A percentile compares a stretch with the other conserved stretches of the same genome.
Evolutionary conservation across 148 eudicot genomes (phyloP).

Genomic region (Nepenthes mirabilis): DNA sequence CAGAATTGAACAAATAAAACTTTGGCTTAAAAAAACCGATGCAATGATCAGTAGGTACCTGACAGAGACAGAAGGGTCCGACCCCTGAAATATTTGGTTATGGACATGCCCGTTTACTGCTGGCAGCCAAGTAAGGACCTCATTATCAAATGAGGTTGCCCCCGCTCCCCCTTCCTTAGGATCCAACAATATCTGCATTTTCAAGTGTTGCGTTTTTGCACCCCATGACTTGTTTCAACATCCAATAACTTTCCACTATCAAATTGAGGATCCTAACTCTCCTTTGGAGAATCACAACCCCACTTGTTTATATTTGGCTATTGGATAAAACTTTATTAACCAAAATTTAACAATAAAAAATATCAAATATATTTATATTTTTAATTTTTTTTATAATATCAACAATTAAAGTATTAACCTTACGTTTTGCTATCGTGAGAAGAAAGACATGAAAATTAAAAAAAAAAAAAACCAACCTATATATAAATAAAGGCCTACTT

Average conservation of each 20-base stretch:
- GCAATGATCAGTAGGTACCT: neutral
- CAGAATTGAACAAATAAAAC: neutral
- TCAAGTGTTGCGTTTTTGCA: neutral
- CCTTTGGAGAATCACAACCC: too few relatives aligned
- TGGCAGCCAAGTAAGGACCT: neutral
- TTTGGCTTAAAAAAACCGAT: neutral
- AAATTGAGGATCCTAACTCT: too few relatives aligned
- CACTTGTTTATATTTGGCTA: too few relatives aligned
- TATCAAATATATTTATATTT: too few relatives aligned
- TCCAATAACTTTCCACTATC: too few relatives aligned
- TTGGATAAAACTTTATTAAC: too few relatives aligned
- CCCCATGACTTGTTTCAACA: too few relatives aligned
- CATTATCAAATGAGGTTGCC: neutral
- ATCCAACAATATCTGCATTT: constrained; percentile 1
- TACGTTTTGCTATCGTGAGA: neutral
- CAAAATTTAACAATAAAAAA: too few relatives aligned
- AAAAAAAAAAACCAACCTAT: neutral
- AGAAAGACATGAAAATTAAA: neutral
- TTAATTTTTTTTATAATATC: neutral
- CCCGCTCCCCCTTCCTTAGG: neutral
- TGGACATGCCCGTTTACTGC: neutral
- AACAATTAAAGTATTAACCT: neutral
- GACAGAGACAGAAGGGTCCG: neutral
- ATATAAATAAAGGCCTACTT: neutral
- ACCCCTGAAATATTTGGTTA: neutral